Evolutionary conservation across 768 basidiomycete species (phyloP), one percentile per base, ranked within the genome.

Genomic region (Tricholoma bakamatsutake): DNA sequence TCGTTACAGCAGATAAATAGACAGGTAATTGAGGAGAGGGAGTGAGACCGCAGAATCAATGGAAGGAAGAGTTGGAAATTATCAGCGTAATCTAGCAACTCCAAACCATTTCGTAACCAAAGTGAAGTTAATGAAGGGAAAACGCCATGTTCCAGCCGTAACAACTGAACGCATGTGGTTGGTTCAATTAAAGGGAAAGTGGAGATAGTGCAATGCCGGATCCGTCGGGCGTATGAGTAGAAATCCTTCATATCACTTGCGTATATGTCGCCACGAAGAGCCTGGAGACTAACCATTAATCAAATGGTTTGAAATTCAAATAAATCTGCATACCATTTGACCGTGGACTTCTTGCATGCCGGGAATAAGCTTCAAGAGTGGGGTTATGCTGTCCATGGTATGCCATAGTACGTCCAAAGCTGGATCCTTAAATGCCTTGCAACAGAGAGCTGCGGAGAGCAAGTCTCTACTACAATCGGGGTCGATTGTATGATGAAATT

Each of bases 331-430:
- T 39, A 50, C 49, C 50, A 53, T 52, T 52, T 39, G 31, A 52
- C 54, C 54, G 4, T 34, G 31, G 30, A 47, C 13, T 3, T 50
- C 18, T 30, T 34, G 15, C 27, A 52, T 37, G 1, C 50, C 42
- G 9, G 58, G 58, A 6, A 59, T 18, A 3, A 59, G 34, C 54
- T 43, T 48, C 40, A 59, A 39, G 15, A 59, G 51, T 2, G 58
- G 58, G 0, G 49, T 12, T 24, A 55, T 50, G 1, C 50, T 49
- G 24, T 53, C 7, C 54, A 61, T 43, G 4, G 50, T 35, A 34
- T 21, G 39, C 60, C 58, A 61, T 11, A 61, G 24, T 6, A 48
- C 28, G 37, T 59, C 54, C 4, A 57, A 48, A 5, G 49, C 31
- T 10, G 60, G 53, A 12, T 52, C 53, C 13, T 2, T 24, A 24